phyloP scores from a whole-genome alignment of 768 basidiomycete species.

The Lactarius hatsudake region DNA sequence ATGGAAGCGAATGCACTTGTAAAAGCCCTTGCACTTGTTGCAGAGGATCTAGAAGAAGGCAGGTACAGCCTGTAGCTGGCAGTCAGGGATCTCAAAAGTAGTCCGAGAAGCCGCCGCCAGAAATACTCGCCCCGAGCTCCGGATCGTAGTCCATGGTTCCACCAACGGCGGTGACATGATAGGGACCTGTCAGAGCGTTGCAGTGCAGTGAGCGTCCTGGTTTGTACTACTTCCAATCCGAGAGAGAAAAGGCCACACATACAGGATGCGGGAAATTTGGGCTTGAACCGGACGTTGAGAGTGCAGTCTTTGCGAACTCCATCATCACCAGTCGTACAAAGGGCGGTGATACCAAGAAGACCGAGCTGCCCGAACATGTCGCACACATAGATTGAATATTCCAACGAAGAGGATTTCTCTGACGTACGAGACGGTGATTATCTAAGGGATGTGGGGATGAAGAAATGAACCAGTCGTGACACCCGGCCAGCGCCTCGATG shows the following conservation, averaged over 20 bases:
- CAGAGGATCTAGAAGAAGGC: neutral
- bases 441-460: neutral
- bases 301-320: neutral
- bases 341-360: neutral
- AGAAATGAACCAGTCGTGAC: neutral
- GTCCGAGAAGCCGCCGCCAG: too few species aligned
- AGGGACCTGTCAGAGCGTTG: neutral
- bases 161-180: neutral
- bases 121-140: too few species aligned
- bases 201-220: neutral
- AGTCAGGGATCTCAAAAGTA: neutral
- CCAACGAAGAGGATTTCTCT: neutral
- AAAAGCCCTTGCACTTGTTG: neutral
- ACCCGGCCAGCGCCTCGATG: neutral
- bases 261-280: neutral
- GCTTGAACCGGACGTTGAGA: neutral
- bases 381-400: neutral
- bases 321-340: neutral
- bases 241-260: neutral
- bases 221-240: too few species aligned
- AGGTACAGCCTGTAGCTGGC: neutral
- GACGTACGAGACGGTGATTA: neutral
- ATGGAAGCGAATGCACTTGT: neutral
- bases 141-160: too few species aligned
- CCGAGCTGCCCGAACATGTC: neutral